phyloP scores from a whole-genome alignment of 176 grass and related monocot species.

The Poa annua region DNA sequence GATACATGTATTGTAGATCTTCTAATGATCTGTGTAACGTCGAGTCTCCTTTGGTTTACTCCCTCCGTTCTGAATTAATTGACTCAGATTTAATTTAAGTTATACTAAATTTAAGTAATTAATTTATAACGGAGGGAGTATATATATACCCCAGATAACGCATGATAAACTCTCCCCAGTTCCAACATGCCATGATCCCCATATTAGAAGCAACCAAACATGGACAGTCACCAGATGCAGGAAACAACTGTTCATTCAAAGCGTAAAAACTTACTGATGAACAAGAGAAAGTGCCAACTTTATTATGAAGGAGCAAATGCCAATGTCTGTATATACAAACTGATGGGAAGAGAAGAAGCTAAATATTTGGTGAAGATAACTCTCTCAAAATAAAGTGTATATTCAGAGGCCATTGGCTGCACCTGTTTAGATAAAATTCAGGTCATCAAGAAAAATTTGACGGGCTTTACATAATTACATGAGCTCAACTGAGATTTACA shows the following conservation, averaged over 20 bases:
- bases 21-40: too few species aligned
- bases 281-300: neutral
- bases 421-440: neutral
- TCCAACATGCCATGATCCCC: neutral
- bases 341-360: neutral
- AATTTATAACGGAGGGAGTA: too few species aligned
- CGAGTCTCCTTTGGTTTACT: too few species aligned
- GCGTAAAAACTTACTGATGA: neutral
- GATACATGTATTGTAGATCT: too few species aligned
- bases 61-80: too few species aligned
- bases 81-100: too few species aligned
- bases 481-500: conserved; percentile 44
- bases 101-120: too few species aligned
- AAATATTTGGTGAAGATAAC: neutral
- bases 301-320: neutral
- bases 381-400: neutral
- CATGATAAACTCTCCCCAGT: neutral
- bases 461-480: conserved; percentile 3
- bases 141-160: too few species aligned
- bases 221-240: neutral
- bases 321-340: neutral
- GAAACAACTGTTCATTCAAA: neutral
- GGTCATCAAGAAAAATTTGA: neutral
- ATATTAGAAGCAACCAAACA: neutral
- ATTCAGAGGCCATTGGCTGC: neutral